Percentiles rank a stretch among this genome's conserved stretches.
Conservation (phyloP, 768 basidiomycete species). For the Amanita polypyramis region DNA sequence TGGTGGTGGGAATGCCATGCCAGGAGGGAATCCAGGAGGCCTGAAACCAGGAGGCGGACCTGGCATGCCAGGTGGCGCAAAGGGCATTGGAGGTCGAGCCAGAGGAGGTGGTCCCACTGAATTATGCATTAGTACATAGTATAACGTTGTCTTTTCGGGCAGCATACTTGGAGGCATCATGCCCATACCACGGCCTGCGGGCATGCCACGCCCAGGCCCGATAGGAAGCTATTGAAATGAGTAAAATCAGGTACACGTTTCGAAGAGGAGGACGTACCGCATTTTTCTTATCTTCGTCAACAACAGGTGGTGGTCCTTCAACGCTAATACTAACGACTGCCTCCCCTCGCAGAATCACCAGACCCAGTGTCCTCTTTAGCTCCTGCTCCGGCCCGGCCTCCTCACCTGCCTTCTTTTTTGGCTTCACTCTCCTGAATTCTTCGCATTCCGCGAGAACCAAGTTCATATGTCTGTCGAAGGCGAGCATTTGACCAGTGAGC, state of each 20-base stretch:
- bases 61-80: slow-evolving; percentile 69
- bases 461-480: slow-evolving; percentile 99
- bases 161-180: slow-evolving; percentile 80
- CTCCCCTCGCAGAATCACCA: slow-evolving; percentile 94
- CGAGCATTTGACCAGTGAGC: slow-evolving; percentile 96
- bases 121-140: slow-evolving; percentile 11
- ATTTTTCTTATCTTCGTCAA: slow-evolving; percentile 84
- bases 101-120: slow-evolving; percentile 52
- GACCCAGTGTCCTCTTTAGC: slow-evolving; percentile 92
- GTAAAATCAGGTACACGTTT: slow-evolving; percentile 1
- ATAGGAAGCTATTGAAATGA: slow-evolving; percentile 50
- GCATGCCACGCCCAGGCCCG: slow-evolving; percentile 91
- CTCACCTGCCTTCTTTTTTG: slow-evolving; percentile 85
- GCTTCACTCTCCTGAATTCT: slow-evolving; percentile 87
- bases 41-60: slow-evolving; percentile 81
- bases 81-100: slow-evolving; percentile 61
- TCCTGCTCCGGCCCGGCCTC: slow-evolving; percentile 77
- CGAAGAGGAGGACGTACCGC: slow-evolving; percentile 35
- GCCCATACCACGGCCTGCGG: slow-evolving; percentile 95
- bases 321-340: slow-evolving; percentile 92
- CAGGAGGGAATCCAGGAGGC: slow-evolving; percentile 75
- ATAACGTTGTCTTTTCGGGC: slow-evolving; percentile 1
- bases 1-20: slow-evolving; percentile 72
- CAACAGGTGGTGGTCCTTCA: slow-evolving; percentile 89
- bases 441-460: slow-evolving; percentile 97